These are phyloP conservation scores for Collybia nuda DNA, from an alignment of 768 basidiomycete species.

Conservation along the genomic window DNA sequence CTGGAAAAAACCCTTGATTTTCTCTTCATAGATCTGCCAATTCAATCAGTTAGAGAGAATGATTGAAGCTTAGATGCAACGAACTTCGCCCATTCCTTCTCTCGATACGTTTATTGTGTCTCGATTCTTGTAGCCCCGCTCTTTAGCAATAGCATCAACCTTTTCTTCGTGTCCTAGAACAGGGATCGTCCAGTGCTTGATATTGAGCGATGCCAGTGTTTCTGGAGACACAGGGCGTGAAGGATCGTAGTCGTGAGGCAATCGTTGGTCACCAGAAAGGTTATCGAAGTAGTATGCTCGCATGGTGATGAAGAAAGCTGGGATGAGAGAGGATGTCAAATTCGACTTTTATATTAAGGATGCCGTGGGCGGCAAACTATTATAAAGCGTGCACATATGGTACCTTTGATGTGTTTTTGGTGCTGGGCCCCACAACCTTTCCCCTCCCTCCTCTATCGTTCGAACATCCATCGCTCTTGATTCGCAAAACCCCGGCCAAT, in stretches of 20 bases:
- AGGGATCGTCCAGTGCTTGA: conserved; percentile 69
- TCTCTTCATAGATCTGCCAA: conserved; percentile 63
- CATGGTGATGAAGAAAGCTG: conserved; percentile 37
- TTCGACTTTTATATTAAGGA: too few species aligned
- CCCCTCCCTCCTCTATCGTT: too few species aligned
- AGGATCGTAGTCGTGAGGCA: conserved; percentile 72
- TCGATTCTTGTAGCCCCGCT: conserved; percentile 80
- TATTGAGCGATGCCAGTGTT: conserved; percentile 55
- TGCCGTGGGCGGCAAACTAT: too few species aligned
- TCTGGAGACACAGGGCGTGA: conserved; percentile 50
- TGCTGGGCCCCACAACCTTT: too few species aligned
- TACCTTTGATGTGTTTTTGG: too few species aligned
- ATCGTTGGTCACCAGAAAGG: conserved; percentile 75
- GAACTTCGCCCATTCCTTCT: conserved; percentile 73
- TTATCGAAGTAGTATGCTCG: conserved; percentile 77
- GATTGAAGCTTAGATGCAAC: conserved; percentile 10
- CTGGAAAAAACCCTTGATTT: conserved; percentile 80
- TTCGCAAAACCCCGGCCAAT: too few species aligned
- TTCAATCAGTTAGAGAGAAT: background rate
- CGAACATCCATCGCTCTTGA: too few species aligned
- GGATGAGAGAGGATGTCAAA: too few species aligned
- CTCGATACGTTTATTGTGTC: conserved; percentile 79
- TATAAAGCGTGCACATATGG: too few species aligned
- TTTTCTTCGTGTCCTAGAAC: conserved; percentile 56
- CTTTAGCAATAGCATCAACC: conserved; percentile 62